Base-by-base conservation (phyloP, 2,329 filamentous ascomycete genomes). In the Aspergillus ochraceoroseus region DNA sequence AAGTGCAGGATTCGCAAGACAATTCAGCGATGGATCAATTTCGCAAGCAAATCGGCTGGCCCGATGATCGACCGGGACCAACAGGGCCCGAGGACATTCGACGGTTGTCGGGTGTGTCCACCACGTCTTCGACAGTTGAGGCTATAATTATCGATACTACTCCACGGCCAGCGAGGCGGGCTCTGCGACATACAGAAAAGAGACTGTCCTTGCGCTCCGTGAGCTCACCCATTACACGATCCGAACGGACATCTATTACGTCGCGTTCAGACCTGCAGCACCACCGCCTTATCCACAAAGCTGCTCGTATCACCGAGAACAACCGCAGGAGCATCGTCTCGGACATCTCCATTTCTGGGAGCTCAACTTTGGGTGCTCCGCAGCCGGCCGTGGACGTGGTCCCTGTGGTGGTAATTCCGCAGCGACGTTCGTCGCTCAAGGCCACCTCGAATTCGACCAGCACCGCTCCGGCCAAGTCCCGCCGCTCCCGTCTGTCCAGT, bases 101-200 rank as follows among this genome's bases (percentile, higher is more conserved):
- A 47, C 68, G 75, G 29, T 60, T 70, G 13, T 79, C 76, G 9
- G 67, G 57, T 11, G 58, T 70, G 2, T 79, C 76, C 2, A 68
- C 76, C 2, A 68, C 69, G 14, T 66, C 70, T 7, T 79, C 76
- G 4, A 76, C 74, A 0, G 64, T 79, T 11, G 74, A 77, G 59
- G 76, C 73, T 8, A 66, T 75, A 53, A 74, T 79, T 19, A 68
- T 78, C 30, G 66, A 74, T 12, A 67, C 68, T 12, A 67, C 68
- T 11, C 70, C 72, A 3, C 70, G 67, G 26, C 67, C 65, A 44
- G 61, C 66, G 25, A 65, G 58, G 37, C 64, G 62, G 27, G 70
- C 66, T 1, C 58, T 79, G 35, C 71, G 76, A 35, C 76, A 79
- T 53, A 71, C 70, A 4, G 71, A 70, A 31, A 77, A 73, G 57